phyloP scores from a whole-genome alignment of 148 eudicot genomes.

The Vaccinium corymbosum region DNA sequence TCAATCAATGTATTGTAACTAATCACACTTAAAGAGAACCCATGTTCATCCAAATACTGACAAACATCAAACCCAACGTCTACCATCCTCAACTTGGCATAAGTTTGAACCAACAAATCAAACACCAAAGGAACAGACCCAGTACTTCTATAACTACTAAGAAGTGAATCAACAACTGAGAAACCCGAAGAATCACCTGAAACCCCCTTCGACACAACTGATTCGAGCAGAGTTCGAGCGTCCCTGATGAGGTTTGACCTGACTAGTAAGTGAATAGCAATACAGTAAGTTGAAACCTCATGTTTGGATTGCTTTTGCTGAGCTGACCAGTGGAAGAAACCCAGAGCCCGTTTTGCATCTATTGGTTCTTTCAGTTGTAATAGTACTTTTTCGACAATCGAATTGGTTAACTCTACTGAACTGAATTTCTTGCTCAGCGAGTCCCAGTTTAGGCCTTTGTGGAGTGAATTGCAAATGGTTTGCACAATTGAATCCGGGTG shows the following conservation, averaged over 20 bases:
- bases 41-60: conserved; percentile 52
- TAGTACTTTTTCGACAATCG: conserved; percentile 45
- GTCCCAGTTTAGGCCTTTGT: conserved; percentile 63
- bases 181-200: conserved; percentile 21
- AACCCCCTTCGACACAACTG: conserved; percentile 33
- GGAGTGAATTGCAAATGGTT: conserved; percentile 47
- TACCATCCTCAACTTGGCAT: conserved; percentile 64
- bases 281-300: conserved; percentile 45
- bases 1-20: conserved; percentile 71
- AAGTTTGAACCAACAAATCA: conserved; percentile 73
- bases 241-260: conserved; percentile 56
- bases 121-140: conserved; percentile 65
- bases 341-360: conserved; percentile 61
- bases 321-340: conserved; percentile 85
- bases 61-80: conserved; percentile 56
- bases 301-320: conserved; percentile 37
- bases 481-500: conserved; percentile 21
- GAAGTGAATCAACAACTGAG: conserved; percentile 42
- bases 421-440: conserved; percentile 38
- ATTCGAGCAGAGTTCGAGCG: conserved; percentile 65
- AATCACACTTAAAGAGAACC: conserved; percentile 50
- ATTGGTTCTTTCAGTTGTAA: conserved; percentile 64
- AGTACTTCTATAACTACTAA: conserved; percentile 41
- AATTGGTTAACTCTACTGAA: conserved; percentile 27
- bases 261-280: conserved; percentile 57